Evolutionary conservation across 2,329 filamentous ascomycete species (phyloP), one percentile per base, ranked within the genome.

Genomic region (Ophiostoma montium): DNA sequence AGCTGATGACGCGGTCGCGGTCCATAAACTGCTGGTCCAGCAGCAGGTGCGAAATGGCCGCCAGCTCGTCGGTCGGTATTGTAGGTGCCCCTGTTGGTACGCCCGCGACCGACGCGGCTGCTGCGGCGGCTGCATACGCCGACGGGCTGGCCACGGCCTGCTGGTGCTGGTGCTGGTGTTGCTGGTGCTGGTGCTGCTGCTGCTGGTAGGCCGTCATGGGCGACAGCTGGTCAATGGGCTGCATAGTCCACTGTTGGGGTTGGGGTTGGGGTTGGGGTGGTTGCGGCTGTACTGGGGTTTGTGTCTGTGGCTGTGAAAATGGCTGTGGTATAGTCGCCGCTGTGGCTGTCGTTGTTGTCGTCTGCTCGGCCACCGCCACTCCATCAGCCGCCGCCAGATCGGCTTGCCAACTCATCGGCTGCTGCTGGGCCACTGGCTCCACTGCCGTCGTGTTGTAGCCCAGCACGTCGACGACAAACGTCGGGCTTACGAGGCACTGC

Each of bases 31-130:
- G 48, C 39, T 55, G 53, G 18, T 57, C 56, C 18, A 59, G 42
- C 11, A 58, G 47, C 12, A 58, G 43, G 6, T 57, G 60, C 0
- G 60, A 63, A 2, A 65, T 65, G 0, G 54, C 53, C 5, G 55
- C 53, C 23, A 58, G 46, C n/a, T 59, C 57, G 11, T 55, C 58
- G 3, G 27, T 45, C 9, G 45, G 35, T 4, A 21, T 38, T 2
- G 18, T 21, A n/a, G n/a, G n/a, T 15, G 27, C 36, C 2, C 35
- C 48, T 2, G 38, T 32, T 2, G 44, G 44, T 6, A 47, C 36
- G 1, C 43, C 46, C 7, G 39, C 48, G 3, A 46, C 42, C 7
- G 48, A 50, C 3, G 41, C n/a, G n/a, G n/a, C 41, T 4, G 48
- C 48, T 2, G 48, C 48, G 2, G 39, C 39, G 2, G 39, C 39